Conservation (phyloP, 768 basidiomycete genomes). For the Tulasnella sp. region DNA sequence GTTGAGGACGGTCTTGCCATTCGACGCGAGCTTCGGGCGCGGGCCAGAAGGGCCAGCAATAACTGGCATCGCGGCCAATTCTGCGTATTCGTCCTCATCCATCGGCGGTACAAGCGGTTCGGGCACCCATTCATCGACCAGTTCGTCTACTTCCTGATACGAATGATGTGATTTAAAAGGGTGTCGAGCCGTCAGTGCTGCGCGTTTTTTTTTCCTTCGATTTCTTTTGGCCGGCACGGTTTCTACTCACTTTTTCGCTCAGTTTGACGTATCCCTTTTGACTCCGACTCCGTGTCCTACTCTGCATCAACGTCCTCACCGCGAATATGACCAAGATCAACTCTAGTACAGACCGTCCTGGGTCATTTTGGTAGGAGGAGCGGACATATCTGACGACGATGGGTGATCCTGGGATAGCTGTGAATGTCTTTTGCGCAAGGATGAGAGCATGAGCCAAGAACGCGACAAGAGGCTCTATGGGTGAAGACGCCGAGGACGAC, state of each 20-base stretch:
- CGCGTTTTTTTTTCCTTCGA: background rate
- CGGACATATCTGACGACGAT: conserved; percentile 84
- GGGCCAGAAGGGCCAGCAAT: conserved; percentile 72
- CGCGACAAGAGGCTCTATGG: conserved; percentile 45
- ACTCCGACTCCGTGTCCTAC: conserved; percentile 67
- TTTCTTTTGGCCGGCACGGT: conserved; percentile 3
- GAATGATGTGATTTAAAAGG: background rate
- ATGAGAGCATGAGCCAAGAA: conserved; percentile 52
- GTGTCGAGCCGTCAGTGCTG: background rate
- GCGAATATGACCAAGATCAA: conserved; percentile 80
- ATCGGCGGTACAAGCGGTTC: conserved; percentile 66
- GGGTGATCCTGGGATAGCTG: conserved; percentile 66
- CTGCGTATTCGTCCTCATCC: conserved; percentile 45
- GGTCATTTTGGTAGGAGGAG: conserved; percentile 93
- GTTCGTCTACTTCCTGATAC: conserved; percentile 83
- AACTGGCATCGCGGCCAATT: conserved; percentile 65
- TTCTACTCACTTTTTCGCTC: conserved; percentile 59
- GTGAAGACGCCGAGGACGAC: conserved; percentile 20
- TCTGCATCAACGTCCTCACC: conserved; percentile 80
- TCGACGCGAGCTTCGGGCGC: conserved; percentile 63
- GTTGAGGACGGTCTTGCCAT: conserved; percentile 69
- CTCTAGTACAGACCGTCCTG: conserved; percentile 82
- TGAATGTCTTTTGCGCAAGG: conserved; percentile 54
- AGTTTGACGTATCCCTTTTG: conserved; percentile 87
- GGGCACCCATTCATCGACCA: conserved; percentile 91